Evolutionary conservation across 2,329 filamentous ascomycete species (phyloP).

Genomic region (Claviceps purpurea): DNA sequence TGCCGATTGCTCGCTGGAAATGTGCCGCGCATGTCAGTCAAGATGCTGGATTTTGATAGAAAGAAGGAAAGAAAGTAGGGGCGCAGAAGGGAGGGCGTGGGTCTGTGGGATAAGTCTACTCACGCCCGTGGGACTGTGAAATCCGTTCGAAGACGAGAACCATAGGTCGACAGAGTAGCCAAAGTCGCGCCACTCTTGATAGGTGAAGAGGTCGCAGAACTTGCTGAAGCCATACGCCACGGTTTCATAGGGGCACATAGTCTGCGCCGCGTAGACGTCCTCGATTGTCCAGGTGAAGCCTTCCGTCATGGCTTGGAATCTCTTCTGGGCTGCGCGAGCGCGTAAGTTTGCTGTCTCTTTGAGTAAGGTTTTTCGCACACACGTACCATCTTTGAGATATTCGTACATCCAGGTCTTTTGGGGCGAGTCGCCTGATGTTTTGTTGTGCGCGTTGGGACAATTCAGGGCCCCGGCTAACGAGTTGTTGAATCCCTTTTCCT

Average conservation of each 20-base stretch:
- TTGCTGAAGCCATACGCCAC: constrained; percentile 61
- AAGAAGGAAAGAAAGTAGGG: not conserved
- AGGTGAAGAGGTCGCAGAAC: constrained; percentile 64
- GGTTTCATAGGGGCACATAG: constrained; percentile 65
- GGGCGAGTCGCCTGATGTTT: constrained; percentile 38
- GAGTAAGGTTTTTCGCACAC: not conserved
- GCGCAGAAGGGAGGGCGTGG: too few relatives aligned
- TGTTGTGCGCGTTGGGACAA: constrained; percentile 48
- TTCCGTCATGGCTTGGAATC: constrained; percentile 41
- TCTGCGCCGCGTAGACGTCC: constrained; percentile 56
- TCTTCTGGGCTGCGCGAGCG: constrained; percentile 36
- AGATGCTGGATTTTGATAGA: not conserved
- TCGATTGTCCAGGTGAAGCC: constrained; percentile 49
- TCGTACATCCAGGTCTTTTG: constrained; percentile 44
- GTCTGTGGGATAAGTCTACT: constrained; percentile 11
- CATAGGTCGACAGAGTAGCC: constrained; percentile 56
- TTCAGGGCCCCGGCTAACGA: constrained; percentile 53
- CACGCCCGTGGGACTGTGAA: constrained; percentile 50
- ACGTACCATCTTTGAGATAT: constrained; percentile 48
- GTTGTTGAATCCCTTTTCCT: constrained; percentile 51
- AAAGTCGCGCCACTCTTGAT: constrained; percentile 59
- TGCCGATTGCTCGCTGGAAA: constrained; percentile 49
- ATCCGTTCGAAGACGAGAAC: constrained; percentile 49
- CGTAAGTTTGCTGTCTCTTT: not conserved
- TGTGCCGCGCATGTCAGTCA: not conserved